These are phyloP conservation scores for Mucor sp. DNA, from an alignment of 371 early-diverging fungal genomes.

Conservation along the genomic window DNA sequence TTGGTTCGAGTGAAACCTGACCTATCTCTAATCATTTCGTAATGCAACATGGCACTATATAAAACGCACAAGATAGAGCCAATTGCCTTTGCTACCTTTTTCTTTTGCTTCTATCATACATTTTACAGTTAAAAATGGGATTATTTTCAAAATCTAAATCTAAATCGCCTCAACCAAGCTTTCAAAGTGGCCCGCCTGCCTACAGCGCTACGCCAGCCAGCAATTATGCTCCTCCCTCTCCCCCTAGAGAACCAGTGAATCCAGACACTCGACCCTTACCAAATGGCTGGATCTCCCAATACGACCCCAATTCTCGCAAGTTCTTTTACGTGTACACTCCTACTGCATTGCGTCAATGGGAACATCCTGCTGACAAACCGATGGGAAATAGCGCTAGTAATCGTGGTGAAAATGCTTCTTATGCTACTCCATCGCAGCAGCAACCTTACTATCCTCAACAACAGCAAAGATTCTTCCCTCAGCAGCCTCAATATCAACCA, in stretches of 20 bases:
- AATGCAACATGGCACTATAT: not conserved
- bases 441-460: constrained; percentile 30
- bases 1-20: not conserved
- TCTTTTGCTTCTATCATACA: not conserved
- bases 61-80: not conserved
- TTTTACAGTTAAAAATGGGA: constrained; percentile 29
- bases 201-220: constrained; percentile 12
- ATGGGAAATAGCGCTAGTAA: constrained; percentile 4
- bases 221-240: constrained; percentile 42
- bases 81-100: not conserved
- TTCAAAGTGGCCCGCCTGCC: constrained; percentile 27
- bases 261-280: constrained; percentile 40
- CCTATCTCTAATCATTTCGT: not conserved
- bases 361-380: constrained; percentile 47
- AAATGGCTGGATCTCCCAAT: constrained; percentile 50
- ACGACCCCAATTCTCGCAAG: constrained; percentile 35
- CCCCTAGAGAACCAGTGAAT: constrained; percentile 31
- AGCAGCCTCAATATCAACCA: constrained; percentile 14
- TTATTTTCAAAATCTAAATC: constrained; percentile 36
- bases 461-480: constrained; percentile 12
- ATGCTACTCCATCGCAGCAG: constrained; percentile 14
- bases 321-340: constrained; percentile 56
- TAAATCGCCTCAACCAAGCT: constrained; percentile 14
- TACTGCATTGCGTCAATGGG: constrained; percentile 50
- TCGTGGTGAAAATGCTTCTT: constrained; percentile 20